A percentile compares a stretch with the other conserved stretches of the same genome.
Evolutionary conservation across 495 filamentous ascomycete genomes (phyloP).

Genomic region (Xylaria venustula): DNA sequence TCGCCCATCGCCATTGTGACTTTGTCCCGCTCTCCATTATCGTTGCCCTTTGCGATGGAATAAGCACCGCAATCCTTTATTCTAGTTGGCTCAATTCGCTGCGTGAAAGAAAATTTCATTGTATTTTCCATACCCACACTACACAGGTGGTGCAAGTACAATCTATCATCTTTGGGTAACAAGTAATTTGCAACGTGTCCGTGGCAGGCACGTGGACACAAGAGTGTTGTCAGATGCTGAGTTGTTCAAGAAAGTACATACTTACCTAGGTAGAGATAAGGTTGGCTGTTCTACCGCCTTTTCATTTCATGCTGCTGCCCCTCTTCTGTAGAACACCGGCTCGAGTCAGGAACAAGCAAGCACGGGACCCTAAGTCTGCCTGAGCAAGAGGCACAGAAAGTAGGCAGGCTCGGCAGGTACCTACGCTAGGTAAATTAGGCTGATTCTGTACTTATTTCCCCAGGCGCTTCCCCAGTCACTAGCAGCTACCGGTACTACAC

Average conservation of each 20-base stretch:
- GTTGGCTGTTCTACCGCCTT: not conserved
- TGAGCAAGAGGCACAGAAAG: no score
- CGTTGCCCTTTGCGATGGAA: slow-evolving; percentile 10
- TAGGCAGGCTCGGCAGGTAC: no score
- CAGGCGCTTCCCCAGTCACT: not conserved
- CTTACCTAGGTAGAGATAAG: no score
- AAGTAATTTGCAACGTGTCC: not conserved
- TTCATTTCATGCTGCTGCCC: not conserved
- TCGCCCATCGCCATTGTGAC: not conserved
- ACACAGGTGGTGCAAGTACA: not conserved
- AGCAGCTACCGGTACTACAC: not conserved
- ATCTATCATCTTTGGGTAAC: not conserved
- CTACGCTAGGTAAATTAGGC: no score
- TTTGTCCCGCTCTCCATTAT: not conserved
- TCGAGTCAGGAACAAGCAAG: not conserved
- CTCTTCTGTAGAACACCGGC: not conserved
- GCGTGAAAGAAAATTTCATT: not conserved
- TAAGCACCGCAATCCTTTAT: not conserved
- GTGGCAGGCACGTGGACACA: slow-evolving; percentile 9
- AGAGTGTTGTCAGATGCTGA: slow-evolving; percentile 19
- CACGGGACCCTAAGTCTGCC: no score
- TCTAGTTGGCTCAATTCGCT: not conserved
- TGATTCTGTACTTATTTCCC: slow-evolving; percentile 5
- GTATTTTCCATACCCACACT: not conserved
- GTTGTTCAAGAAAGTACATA: not conserved